phyloP scores from a whole-genome alignment of 371 early-diverging fungal species.

The Mortierella sp. region DNA sequence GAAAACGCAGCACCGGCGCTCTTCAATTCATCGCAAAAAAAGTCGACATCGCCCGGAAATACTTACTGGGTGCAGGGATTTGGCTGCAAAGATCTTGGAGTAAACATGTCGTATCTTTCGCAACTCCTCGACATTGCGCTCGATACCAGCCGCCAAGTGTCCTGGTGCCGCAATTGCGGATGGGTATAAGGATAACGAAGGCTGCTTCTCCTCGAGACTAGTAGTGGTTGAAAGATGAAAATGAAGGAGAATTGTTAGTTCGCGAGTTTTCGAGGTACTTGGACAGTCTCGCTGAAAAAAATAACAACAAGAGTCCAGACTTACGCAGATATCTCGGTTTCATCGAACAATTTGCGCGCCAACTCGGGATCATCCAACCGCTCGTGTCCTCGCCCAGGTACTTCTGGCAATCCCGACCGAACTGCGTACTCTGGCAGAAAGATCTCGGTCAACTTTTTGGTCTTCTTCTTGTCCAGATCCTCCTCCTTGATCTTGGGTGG shows the following conservation, averaged over 20 bases:
- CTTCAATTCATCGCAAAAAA: too few species aligned
- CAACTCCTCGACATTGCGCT: constrained; percentile 73
- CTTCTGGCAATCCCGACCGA: constrained; percentile 67
- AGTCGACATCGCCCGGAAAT: not conserved
- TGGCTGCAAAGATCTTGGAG: constrained; percentile 79
- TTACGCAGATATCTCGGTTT: constrained; percentile 43
- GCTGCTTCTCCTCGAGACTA: constrained; percentile 43
- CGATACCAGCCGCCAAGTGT: constrained; percentile 69
- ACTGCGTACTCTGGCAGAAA: constrained; percentile 69
- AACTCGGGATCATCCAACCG: constrained; percentile 27
- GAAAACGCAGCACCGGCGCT: too few species aligned
- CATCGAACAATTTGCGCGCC: constrained; percentile 46
- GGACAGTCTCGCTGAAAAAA: not conserved
- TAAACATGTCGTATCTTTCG: constrained; percentile 79
- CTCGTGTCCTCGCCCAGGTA: constrained; percentile 29
- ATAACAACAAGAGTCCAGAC: constrained; percentile 9
- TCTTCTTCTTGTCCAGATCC: constrained; percentile 48
- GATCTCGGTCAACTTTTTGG: constrained; percentile 57
- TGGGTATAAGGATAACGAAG: constrained; percentile 72
- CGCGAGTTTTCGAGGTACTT: not conserved
- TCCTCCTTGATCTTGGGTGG: constrained; percentile 59
- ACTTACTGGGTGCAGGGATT: constrained; percentile 72
- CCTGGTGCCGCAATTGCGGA: constrained; percentile 73
- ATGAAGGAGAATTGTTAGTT: not conserved
- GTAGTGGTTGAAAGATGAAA: not conserved